Base-by-base conservation (phyloP, 805 yeast species). In the Candida ipomoeae region DNA sequence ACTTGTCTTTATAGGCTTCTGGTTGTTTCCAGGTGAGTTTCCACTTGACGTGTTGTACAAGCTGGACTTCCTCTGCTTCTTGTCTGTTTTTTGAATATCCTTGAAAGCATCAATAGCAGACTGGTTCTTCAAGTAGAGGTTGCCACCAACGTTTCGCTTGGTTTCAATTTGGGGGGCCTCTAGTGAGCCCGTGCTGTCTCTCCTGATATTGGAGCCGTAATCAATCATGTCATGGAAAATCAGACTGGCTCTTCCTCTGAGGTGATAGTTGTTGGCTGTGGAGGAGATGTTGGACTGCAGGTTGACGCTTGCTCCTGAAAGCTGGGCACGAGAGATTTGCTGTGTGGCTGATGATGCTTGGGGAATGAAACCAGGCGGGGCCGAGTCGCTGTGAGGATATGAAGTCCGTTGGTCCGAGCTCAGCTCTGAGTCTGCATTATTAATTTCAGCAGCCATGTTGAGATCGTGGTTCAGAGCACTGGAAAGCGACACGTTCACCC, bases 91-190 rank as follows among this genome's bases (percentile, higher is more conserved):
- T 54, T 73, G 76, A 15, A 74, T 69, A 6, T 66, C 78, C 47
- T 73, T 73, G 58, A 74, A 71, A 2, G 77, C 67, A 39, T 74
- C 77, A 11, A 72, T 71, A 1, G 65, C 66, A 1, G 74, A 65
- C 52, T 74, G 78, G 52, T 73, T 74, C 46, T 61, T 65, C 53
- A 74, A 54, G 59, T 74, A 74, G 36, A 74, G 60, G 51, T 74
- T 77, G 11, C 78, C 78, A 2, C 70, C 77, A 6, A 73, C 78
- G 51, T 74, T 73, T 40, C 78, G 55, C 54, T 72, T 73, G 2
- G 78, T 74, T 55, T 74, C 78, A 31, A 74, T 65, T 56, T 70
- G 75, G 3, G 74, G 73, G 1, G 77, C 78, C 52, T 71, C 76
- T 26, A n/a, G 57, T 14, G 57, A 55, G 4, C 60, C 57, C 4